Percentiles rank a stretch among this genome's conserved stretches.
phyloP scores from a whole-genome alignment of 768 basidiomycete genomes.

The Exsudoporus frostii region DNA sequence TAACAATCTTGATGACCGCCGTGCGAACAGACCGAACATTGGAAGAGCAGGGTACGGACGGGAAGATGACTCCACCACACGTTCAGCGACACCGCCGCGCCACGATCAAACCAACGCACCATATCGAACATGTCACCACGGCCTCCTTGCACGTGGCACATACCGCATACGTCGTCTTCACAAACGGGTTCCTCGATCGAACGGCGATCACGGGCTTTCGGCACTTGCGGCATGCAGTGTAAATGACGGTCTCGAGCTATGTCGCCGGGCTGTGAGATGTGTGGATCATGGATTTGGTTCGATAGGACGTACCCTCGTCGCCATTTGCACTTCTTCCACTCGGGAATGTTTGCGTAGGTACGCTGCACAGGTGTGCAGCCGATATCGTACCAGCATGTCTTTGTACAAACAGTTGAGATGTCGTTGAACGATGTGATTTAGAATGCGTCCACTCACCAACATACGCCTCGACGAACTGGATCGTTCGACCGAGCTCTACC shows the following conservation, averaged over 20 bases:
- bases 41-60: constrained; percentile 65
- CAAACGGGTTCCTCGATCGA: constrained; percentile 28
- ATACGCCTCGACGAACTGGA: constrained; percentile 66
- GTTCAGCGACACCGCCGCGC: constrained; percentile 1
- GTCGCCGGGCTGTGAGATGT: not conserved
- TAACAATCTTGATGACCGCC: constrained; percentile 84
- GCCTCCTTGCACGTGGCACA: constrained; percentile 55
- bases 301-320: constrained; percentile 46
- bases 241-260: constrained; percentile 69
- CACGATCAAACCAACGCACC: constrained; percentile 43
- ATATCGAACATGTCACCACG: constrained; percentile 63
- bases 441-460: constrained; percentile 49
- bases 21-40: constrained; percentile 74
- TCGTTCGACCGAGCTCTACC: constrained; percentile 41
- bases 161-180: constrained; percentile 47
- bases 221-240: constrained; percentile 68
- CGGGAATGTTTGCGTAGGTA: constrained; percentile 68
- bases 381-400: constrained; percentile 65
- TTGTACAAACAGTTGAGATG: not conserved
- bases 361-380: constrained; percentile 64
- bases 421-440: not conserved
- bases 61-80: constrained; percentile 60
- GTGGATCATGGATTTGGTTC: too few species aligned
- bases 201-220: constrained; percentile 53
- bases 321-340: constrained; percentile 47